phyloP scores from a whole-genome alignment of 1,139 yeast species.

The Candida sp. region DNA sequence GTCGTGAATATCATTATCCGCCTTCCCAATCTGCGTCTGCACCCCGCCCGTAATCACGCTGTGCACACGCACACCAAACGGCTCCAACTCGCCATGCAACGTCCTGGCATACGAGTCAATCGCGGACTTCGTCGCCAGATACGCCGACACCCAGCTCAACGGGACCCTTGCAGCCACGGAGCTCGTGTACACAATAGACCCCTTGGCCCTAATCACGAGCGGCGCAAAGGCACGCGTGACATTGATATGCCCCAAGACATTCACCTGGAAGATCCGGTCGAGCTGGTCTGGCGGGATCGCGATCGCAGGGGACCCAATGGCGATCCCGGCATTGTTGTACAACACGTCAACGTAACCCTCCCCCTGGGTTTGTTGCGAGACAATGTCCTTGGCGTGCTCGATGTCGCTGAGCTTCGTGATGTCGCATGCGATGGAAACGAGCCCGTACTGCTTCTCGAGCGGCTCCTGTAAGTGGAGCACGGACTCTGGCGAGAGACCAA shows the following conservation, averaged over 20 bases:
- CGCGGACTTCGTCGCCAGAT: constrained; percentile 59
- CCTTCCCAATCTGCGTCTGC: constrained; percentile 35
- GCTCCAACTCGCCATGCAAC: constrained; percentile 62
- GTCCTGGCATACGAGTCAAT: constrained; percentile 71
- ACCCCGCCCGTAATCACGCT: constrained; percentile 47
- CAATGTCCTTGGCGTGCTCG: constrained; percentile 22
- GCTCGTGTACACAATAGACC: constrained; percentile 38
- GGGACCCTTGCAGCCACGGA: constrained; percentile 42
- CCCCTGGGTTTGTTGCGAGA: constrained; percentile 24
- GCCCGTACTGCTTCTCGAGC: constrained; percentile 29
- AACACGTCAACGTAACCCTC: constrained; percentile 34
- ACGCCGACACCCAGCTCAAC: constrained; percentile 37
- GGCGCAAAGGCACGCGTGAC: constrained; percentile 36
- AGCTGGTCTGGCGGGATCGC: constrained; percentile 32
- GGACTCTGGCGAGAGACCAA: constrained; percentile 33
- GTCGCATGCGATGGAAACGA: constrained; percentile 35
- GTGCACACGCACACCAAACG: constrained; percentile 41
- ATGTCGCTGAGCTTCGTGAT: constrained; percentile 33
- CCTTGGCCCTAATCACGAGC: constrained; percentile 34
- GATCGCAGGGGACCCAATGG: constrained; percentile 34
- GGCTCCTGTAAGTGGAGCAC: constrained; percentile 30
- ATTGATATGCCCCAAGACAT: constrained; percentile 42
- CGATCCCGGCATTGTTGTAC: constrained; percentile 40
- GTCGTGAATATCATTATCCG: constrained; percentile 25
- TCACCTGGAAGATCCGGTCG: constrained; percentile 30